Base-by-base conservation (phyloP, 2,329 filamentous ascomycete genomes). In the Tolypocladium paradoxum region DNA sequence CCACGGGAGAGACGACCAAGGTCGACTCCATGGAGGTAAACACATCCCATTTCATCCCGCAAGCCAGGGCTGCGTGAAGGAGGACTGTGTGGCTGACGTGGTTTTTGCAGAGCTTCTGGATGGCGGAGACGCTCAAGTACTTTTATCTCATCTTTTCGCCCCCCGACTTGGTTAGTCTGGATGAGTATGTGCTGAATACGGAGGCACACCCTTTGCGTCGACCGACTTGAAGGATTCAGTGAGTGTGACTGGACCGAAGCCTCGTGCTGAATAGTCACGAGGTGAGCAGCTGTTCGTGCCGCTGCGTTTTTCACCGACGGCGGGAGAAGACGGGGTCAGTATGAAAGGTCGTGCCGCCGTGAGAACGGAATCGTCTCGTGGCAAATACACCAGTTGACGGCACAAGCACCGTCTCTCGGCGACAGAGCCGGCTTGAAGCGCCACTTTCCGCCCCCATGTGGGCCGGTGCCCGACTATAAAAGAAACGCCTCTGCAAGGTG, bases 101-200 rank as follows among this genome's bases (percentile, higher is more conserved):
- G 14, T 16, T 18, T 9, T n/a, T 37, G 7, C 77, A 88, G 72
- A 85, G 79, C 56, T 88, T 87, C 61, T 90, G 85, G 83, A 70
- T 85, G 61, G 81, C 82, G 0, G 85, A 89, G 70, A 90, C 85
- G 18, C 68, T 89, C 55, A 89, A 88, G 68, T 89, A 89, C 58
- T 88, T 88, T 53, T 90, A 85, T 58, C 65, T 89, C 49, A 77
- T 88, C 31, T 90, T 88, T 59, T 81, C 79, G 24, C 77, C 84
- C 18, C 79, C 82, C 0, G 74, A 78, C n/a, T 60, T 83, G 33
- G 72, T 87, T 40, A 85, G 76, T 61, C 66, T 89, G 62, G 85
- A 90, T 65, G 77, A 87, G 9, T 88, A 75, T 65, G 82, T 88
- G 38, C 66, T 83, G 34, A 79, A 78, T 53, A 79, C 76, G 0